Percentiles rank a stretch among this genome's conserved stretches.
These are phyloP conservation scores for Aspergillus mulundensis DNA, from an alignment of 495 filamentous ascomycete genomes.

Conservation along the genomic window DNA sequence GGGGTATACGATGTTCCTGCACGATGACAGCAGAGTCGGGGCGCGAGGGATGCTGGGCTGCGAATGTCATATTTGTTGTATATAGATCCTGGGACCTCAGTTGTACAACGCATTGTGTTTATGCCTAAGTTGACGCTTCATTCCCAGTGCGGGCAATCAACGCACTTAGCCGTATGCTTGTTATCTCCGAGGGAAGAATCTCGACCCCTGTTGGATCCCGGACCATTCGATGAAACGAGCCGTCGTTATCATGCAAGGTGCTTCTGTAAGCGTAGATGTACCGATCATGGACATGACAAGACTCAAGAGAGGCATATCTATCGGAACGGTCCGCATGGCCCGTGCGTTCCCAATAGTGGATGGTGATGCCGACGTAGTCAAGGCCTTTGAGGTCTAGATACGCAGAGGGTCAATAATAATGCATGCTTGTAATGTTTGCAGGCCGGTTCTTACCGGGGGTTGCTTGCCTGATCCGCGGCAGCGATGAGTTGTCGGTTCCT, in stretches of 20 bases:
- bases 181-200: neutral
- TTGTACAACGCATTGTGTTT: conserved; percentile 5
- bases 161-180: neutral
- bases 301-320: neutral
- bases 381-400: neutral
- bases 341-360: neutral
- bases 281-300: neutral
- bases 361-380: conserved; percentile 2
- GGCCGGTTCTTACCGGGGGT: neutral
- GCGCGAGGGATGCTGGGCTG: conserved; percentile 1
- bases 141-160: neutral
- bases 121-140: neutral
- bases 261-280: neutral
- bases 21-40: conserved; percentile 1
- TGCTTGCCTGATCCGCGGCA: neutral
- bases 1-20: conserved; percentile 4
- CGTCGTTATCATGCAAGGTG: neutral
- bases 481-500: conserved; percentile 5
- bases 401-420: neutral
- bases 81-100: neutral
- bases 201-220: too few relatives aligned
- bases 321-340: conserved; percentile 4
- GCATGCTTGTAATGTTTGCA: neutral
- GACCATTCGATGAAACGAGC: neutral
- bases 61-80: neutral